Percentiles rank a stretch among this genome's conserved stretches.
Evolutionary conservation across 1,139 yeast genomes (phyloP).

Genomic region (Fermentozyma sake): DNA sequence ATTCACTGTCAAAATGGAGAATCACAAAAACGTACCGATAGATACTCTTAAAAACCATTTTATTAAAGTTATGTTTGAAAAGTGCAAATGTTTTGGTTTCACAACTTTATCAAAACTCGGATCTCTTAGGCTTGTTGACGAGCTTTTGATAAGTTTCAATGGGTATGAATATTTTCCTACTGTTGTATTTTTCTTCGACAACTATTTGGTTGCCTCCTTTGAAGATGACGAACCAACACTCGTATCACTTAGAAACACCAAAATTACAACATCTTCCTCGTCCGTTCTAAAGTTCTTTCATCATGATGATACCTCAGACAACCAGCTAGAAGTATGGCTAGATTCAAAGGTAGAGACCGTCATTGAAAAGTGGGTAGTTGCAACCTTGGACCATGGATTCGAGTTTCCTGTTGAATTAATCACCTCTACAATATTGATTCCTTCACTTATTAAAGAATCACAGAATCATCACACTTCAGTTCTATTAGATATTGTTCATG

Average conservation of each 20-base stretch:
- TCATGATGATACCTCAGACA: neutral
- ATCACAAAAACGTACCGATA: slow-evolving; percentile 17
- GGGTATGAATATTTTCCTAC: slow-evolving; percentile 8
- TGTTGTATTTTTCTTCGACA: slow-evolving; percentile 31
- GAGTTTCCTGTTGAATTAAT: slow-evolving; percentile 32
- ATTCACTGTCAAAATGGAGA: slow-evolving; percentile 12
- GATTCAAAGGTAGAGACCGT: slow-evolving; percentile 22
- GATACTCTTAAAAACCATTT: slow-evolving; percentile 26
- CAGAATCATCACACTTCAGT: too few species aligned
- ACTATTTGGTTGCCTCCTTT: slow-evolving; percentile 24
- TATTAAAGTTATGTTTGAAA: slow-evolving; percentile 23
- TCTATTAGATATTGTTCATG: too few species aligned
- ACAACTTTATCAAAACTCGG: slow-evolving; percentile 30
- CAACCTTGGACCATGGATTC: slow-evolving; percentile 30
- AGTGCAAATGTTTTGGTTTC: slow-evolving; percentile 20
- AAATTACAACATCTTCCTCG: slow-evolving; percentile 15
- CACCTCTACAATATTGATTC: slow-evolving; percentile 31
- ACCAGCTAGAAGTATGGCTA: slow-evolving; percentile 14
- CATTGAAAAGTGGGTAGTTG: slow-evolving; percentile 45
- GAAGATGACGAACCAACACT: slow-evolving; percentile 1
- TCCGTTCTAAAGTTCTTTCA: slow-evolving; percentile 6
- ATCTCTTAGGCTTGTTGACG: slow-evolving; percentile 34
- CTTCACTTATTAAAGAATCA: slow-evolving; percentile 5
- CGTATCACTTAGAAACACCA: slow-evolving; percentile 2
- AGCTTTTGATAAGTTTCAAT: slow-evolving; percentile 18